Base-by-base conservation (phyloP, 108 stramenopile species). In the Cylindrotheca fusiformis region DNA sequence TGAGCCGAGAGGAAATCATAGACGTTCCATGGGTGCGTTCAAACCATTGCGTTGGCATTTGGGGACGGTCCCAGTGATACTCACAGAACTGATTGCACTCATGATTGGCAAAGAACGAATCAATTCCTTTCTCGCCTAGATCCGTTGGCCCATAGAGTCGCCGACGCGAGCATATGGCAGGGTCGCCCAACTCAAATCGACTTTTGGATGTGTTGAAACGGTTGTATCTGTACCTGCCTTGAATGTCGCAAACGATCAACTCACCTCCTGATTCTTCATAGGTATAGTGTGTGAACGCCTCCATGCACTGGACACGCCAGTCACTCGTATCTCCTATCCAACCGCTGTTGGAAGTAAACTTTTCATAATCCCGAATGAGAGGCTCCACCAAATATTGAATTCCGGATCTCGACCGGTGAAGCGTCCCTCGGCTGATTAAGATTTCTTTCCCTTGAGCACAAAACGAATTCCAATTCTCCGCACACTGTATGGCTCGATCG, bases 211-310 rank as follows among this genome's bases (percentile, higher is more conserved):
- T 66, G 21, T 21, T 22, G 41, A 46, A 77, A 27, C 63, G 68
- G 69, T 68, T 71, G 63, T 68, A 4, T 24, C 65, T 60, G 52
- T 79, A 80, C 2, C 84, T 72, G 4, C 84, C 90, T 60, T 91
- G 91, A 20, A 93, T 36, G 66, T 93, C 91, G 33, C 85, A 84
- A 1, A 93, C 82, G 52, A 93, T 67, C 47, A 86, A 32, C 20
- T 75, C 65, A 17, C 92, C 86, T 29, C 73, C 73, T 3, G 84
- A 81, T 3, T 61, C 44, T 50, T 87, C 77, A 52, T 85, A 93
- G 5, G 86, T 71, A 64, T 53, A 86, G 69, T 87, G 86, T 49
- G 63, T 70, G 53, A 90, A 90, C 14, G 92, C 92, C 55, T 93
- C 84, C 81, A 89, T 83, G 22, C 32, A 48, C 2, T 57, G 72